Percentiles rank a stretch among this genome's conserved stretches.
Conservation (phyloP, 1,284 basidiomycete genomes). For the Trametes polyzona region DNA sequence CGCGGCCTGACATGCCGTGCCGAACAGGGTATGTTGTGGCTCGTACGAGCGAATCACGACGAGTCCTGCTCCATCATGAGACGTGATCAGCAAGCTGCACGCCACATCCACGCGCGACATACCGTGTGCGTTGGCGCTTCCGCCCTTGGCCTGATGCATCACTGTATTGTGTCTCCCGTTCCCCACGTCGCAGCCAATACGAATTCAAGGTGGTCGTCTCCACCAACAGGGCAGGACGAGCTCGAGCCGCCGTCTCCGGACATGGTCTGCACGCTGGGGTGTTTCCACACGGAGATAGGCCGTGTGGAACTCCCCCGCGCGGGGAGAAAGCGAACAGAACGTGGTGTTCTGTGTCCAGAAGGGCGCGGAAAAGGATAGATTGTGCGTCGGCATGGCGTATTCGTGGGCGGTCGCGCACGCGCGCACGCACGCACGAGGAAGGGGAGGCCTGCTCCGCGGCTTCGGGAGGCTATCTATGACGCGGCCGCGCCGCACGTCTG, state of each 20-base stretch:
- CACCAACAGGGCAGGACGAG: no score
- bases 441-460: not conserved
- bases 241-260: not conserved
- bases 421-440: no score
- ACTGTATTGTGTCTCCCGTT: no score
- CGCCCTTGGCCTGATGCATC: no score
- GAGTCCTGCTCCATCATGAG: not conserved
- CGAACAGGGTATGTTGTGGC: not conserved
- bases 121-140: not conserved
- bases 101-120: not conserved
- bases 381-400: slow-evolving; percentile 6
- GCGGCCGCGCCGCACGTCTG: not conserved
- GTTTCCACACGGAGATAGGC: slow-evolving; percentile 6
- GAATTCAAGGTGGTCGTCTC: no score
- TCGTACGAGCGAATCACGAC: not conserved
- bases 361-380: slow-evolving; percentile 10
- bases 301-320: not conserved
- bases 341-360: not conserved
- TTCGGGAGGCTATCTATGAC: not conserved
- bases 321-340: slow-evolving; percentile 13
- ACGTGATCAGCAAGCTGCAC: not conserved
- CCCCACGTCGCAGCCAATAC: no score
- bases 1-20: not conserved
- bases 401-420: not conserved
- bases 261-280: no score